Evolutionary conservation across 139 green algal species (phyloP), one percentile per base, ranked within the genome.

Genomic region (Pedinophyceae sp.): DNA sequence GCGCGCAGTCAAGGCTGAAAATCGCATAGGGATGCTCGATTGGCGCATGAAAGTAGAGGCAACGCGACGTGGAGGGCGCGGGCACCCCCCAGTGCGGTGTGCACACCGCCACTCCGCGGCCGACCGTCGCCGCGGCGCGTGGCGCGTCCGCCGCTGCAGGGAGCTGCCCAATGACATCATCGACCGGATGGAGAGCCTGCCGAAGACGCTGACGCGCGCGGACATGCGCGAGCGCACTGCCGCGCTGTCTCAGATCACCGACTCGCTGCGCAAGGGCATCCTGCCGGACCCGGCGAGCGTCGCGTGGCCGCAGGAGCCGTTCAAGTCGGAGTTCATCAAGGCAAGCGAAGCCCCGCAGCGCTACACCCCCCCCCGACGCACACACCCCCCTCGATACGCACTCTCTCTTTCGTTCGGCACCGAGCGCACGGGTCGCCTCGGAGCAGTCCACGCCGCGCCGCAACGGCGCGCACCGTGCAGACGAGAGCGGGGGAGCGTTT

Each of bases 221-320:
- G 75, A 78, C 43, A 53, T 85, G 19, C 53, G 59, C 23, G 43
- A 39, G 0, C 57, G 80, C 3, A 61, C 78, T 3, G 54, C 75
- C 19, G 57, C 55, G 3, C 60, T 85, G 48, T 38, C 72, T 2
- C 34, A 62, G 3, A 81, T 17, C 20, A 5, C 20, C 3, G 13
- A 19, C 22, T 6, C 50, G 4, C 40, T 64, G 58, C 34, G 27
- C 51, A 66, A 47, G 51, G 66, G 61, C 17, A 10, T 65, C 22
- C 60, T 91, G 29, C 82, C 82, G 16, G 49, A 62, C 26, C 45
- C 73, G n/a, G 62, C 68, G 1, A 30, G 65, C 7, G 38, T 88
- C 10, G 28, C 63, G 17, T 93, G 84, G 83, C 83, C 83, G 2
- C 55, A 57, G 25, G 81, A 93, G 59, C 83, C 84, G 15, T 88